Percentiles rank a stretch among this genome's conserved stretches.
Evolutionary conservation across 1,284 basidiomycete species (phyloP).

Genomic region (Leucocoprinus gongylophorus): DNA sequence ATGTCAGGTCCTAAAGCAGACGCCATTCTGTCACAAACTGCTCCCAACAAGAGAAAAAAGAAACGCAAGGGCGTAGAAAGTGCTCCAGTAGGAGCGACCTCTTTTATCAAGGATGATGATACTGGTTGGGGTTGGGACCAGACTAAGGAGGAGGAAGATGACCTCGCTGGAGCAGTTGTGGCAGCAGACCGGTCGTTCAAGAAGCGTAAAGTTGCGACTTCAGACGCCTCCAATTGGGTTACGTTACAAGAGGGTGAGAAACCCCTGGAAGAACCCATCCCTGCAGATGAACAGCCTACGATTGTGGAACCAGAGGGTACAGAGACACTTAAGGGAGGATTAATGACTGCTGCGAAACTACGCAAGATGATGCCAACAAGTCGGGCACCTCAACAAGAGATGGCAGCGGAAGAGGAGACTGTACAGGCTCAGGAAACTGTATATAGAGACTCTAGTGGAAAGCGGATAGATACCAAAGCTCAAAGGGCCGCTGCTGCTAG

Average conservation of each 20-base stretch:
- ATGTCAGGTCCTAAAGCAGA: conserved; percentile 98
- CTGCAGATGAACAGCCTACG: conserved; percentile 66
- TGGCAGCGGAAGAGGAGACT: conserved; percentile 48
- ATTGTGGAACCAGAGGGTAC: conserved; percentile 45
- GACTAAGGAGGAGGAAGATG: conserved; percentile 46
- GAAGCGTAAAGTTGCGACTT: conserved; percentile 50
- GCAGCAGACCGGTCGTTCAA: conserved; percentile 70
- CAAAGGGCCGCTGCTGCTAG: conserved; percentile 77
- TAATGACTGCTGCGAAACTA: conserved; percentile 63
- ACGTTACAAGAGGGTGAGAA: conserved; percentile 39
- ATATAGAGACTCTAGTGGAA: conserved; percentile 86
- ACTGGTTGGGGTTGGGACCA: conserved; percentile 44
- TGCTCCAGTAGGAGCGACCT: conserved; percentile 20
- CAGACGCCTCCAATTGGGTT: conserved; percentile 27
- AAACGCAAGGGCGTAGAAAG: conserved; percentile 40
- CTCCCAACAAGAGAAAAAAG: conserved; percentile 67
- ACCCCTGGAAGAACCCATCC: conserved; percentile 45
- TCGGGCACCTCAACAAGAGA: conserved; percentile 28
- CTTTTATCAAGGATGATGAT: conserved; percentile 62
- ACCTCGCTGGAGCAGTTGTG: conserved; percentile 51
- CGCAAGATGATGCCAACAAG: conserved; percentile 49
- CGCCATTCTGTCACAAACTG: conserved; percentile 75
- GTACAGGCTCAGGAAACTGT: conserved; percentile 80
- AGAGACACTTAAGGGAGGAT: conserved; percentile 59
- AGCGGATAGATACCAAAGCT: conserved; percentile 83